These are phyloP conservation scores for Meira nashicola DNA, from an alignment of 1,284 basidiomycete genomes.

Conservation along the genomic window DNA sequence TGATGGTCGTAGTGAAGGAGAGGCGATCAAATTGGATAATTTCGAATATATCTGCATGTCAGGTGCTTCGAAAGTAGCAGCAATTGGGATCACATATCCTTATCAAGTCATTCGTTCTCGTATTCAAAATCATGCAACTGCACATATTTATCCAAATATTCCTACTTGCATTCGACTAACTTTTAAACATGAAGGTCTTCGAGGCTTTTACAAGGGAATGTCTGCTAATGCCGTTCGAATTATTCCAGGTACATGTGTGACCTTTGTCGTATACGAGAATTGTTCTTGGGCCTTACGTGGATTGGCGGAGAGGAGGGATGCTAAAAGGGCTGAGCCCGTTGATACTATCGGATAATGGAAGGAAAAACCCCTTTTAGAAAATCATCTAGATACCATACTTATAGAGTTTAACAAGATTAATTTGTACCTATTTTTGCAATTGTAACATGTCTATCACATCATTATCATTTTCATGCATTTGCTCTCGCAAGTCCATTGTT, in stretches of 20 bases:
- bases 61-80: constrained; percentile 79
- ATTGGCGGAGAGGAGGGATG: constrained; percentile 3
- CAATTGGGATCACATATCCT: constrained; percentile 83
- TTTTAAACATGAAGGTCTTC: constrained; percentile 71
- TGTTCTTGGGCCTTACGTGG: constrained; percentile 38
- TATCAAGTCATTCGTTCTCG: constrained; percentile 95
- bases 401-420: too few relatives aligned
- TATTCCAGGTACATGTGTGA: constrained; percentile 92
- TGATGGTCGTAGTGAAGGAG: background rate
- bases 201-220: constrained; percentile 90
- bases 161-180: constrained; percentile 72
- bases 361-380: too few relatives aligned
- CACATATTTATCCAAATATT: constrained; percentile 68
- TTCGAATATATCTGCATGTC: constrained; percentile 87
- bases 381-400: too few relatives aligned
- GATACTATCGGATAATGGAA: too few relatives aligned
- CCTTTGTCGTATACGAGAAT: constrained; percentile 97
- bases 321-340: background rate
- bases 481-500: too few relatives aligned
- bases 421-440: too few relatives aligned
- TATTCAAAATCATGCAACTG: constrained; percentile 62
- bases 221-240: constrained; percentile 95
- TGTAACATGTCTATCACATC: too few relatives aligned
- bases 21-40: constrained; percentile 60
- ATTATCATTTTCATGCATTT: too few relatives aligned